Evolutionary conservation across 257 asterid genomes (phyloP), one percentile per base, ranked within the genome.

Genomic region (Fraxinus cuspidata): DNA sequence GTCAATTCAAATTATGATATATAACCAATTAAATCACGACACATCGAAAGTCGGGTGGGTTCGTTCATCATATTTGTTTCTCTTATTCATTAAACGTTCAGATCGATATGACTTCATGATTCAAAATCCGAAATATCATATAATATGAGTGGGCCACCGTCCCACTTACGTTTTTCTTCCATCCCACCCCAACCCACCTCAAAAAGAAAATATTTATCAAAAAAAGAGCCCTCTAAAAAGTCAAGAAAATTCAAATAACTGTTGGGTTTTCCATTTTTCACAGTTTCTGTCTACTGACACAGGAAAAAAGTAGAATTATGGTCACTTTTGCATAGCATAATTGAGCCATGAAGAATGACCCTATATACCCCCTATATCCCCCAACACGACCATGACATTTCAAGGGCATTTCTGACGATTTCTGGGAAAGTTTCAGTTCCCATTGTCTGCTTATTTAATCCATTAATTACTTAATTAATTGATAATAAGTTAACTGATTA

Each of bases 381-480:
- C 76, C 27, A 69, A 25, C 42, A n/a, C 79, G 91, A 90, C 87
- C 71, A 72, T 67, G 91, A 89, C 92, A 79, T 78, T 51, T 81
- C 90, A 84, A 77, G 97, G 96, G 93, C 89, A 87, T 72, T 82
- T 81, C 84, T 23, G 97, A 88, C 90, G 89, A 73, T 81, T 68
- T 78, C 86, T 84, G 93, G 78, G 72, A 77, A 84, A 81, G 83
- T 76, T 68, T 23, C 47, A 66, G 82, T 72, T 74, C 25, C 63
- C 81, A 47, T 34, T 74, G 80, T 60, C 75, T 67, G 72, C 76
- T 74, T 68, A 51, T 32, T 63, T 78, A 31, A n/a, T 44, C 71
- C 83, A 79, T 71, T 76, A 53, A 74, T 85, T 74, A 75, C 51
- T 74, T 47, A 70, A 78, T 75, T 82, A 80, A 83, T 78, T 79